Evolutionary conservation across 192 early-diverging fungal genomes (phyloP), one percentile per base, ranked within the genome.

Genomic region (Coemansia sp.): DNA sequence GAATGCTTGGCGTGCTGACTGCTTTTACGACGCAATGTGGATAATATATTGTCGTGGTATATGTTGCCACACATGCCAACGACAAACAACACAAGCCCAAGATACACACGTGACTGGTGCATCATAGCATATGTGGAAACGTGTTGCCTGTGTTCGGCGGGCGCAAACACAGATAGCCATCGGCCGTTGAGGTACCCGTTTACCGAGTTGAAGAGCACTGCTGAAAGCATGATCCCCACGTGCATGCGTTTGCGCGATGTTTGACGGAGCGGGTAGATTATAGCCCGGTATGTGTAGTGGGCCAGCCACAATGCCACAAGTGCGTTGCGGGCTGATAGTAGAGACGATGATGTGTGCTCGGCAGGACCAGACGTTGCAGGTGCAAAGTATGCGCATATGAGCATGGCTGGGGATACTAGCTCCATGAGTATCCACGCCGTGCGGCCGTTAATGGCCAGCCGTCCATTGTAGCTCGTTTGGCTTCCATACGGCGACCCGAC

Each of bases 121-220:
- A 9, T 4, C 5, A 11, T 10, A 23, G 52, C 52, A 54, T 26
- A 56, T 14, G 11, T 35, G 0, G 27, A 19, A 32, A 19, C 13
- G 22, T 20, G 8, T 14, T 27, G 10, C 9, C 13, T 35, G 53
- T 43, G 26, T 27, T 35, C 38, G 1, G 41, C 38, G 22, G 62
- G 54, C 0, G 54, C 62, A 53, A 54, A 65, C 12, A 48, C 23
- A 4, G 61, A 49, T 24, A 78, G 59, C 72, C 73, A 78, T n/a
- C 68, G 72, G 22, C 75, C 82, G 57, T 78, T 79, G 37, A 75
- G 58, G 35, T 73, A 83, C 14, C 73, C 82, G 59, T 83, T 83
- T 16, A 83, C 13, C 3, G 54, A 9, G 43, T 83, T 83, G 64
- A 83, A 83, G 9, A 66, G 1, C 10, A 64, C 49, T 5, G 75